phyloP scores from a whole-genome alignment of 257 asterid species.

The Apocynum venetum region DNA sequence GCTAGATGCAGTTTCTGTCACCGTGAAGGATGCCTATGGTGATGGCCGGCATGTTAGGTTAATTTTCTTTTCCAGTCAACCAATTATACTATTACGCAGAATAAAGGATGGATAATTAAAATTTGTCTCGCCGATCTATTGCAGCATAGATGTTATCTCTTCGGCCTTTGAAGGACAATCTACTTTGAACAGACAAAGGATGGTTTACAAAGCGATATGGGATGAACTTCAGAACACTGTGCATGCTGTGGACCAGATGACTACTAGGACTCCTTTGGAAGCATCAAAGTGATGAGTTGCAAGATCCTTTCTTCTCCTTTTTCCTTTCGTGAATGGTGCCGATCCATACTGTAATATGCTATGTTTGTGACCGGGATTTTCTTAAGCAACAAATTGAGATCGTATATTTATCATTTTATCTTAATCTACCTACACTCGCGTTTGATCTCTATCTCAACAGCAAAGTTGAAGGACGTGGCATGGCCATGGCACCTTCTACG shows the following conservation, averaged over 20 bases:
- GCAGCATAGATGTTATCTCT: slow-evolving; percentile 83
- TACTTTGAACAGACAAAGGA: slow-evolving; percentile 90
- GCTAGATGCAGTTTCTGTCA: slow-evolving; percentile 70
- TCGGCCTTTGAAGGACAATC: slow-evolving; percentile 88
- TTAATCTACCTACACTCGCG: no score
- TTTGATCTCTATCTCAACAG: no score
- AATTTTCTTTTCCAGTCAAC: slow-evolving; percentile 9
- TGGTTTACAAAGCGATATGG: slow-evolving; percentile 99
- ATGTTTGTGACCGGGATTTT: no score
- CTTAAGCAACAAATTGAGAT: no score
- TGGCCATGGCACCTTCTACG: no score
- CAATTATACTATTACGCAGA: no score
- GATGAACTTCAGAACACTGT: slow-evolving; percentile 89
- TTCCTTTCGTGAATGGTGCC: background rate
- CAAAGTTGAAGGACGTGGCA: no score
- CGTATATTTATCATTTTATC: no score
- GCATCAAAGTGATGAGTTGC: slow-evolving; percentile 20
- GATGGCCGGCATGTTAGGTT: slow-evolving; percentile 99
- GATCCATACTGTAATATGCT: background rate
- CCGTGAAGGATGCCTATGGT: slow-evolving; percentile 79
- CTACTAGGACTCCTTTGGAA: slow-evolving; percentile 80
- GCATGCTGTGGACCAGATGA: slow-evolving; percentile 98
- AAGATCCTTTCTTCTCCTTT: background rate
- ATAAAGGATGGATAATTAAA: background rate
- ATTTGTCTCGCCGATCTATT: background rate